phyloP scores from a whole-genome alignment of 2,329 filamentous ascomycete species.

The Neurospora sp. region DNA sequence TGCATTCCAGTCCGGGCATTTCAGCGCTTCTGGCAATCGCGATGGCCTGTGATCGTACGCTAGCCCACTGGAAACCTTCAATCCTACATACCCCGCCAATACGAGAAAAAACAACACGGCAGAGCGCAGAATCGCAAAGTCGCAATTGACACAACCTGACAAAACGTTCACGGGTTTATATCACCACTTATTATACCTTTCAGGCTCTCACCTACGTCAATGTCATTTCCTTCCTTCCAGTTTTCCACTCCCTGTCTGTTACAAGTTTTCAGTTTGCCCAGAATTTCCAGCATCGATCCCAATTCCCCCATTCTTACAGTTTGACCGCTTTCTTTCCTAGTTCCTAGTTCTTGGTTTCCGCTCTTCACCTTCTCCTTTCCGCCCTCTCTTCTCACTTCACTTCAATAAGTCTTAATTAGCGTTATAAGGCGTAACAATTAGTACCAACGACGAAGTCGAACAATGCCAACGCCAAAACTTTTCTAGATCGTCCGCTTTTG shows the following conservation, averaged over 20 bases:
- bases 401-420: background rate
- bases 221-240: background rate
- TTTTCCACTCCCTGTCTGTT: background rate
- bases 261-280: background rate
- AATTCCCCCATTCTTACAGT: background rate
- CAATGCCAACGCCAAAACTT: background rate
- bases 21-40: background rate
- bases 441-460: background rate
- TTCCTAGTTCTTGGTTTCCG: background rate
- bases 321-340: background rate
- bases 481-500: background rate
- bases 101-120: background rate
- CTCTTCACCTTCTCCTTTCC: background rate
- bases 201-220: background rate
- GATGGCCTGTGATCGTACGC: background rate
- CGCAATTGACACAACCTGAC: background rate
- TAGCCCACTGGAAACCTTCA: background rate
- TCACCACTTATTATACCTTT: background rate
- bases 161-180: background rate
- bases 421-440: background rate
- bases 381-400: background rate
- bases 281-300: background rate
- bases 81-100: background rate
- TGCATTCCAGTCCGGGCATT: background rate
- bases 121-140: background rate